Conservation (phyloP, 192 early-diverging fungal species). For the Helicostylum pulchrum region DNA sequence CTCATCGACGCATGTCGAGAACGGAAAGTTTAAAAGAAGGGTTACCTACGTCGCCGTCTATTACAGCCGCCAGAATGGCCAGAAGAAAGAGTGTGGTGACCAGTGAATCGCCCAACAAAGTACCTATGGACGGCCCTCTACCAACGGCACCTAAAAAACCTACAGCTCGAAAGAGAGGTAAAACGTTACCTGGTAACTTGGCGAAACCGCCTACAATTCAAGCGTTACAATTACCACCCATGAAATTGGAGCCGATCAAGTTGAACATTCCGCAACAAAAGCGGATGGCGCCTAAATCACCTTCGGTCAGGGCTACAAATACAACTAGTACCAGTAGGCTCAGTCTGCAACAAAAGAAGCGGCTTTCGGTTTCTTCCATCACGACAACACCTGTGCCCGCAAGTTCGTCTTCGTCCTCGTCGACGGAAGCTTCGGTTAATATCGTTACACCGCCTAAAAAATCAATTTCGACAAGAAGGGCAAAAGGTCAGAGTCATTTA, state of each 20-base stretch:
- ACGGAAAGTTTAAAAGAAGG: slow-evolving; percentile 32
- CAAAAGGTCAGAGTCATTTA: slow-evolving; percentile 7
- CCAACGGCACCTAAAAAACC: slow-evolving; percentile 4
- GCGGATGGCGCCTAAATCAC: neutral
- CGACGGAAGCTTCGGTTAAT: neutral
- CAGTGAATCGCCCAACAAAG: neutral
- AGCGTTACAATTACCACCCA: slow-evolving; percentile 26
- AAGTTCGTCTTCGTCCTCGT: slow-evolving; percentile 13
- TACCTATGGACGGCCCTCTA: neutral
- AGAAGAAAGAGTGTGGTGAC: slow-evolving; percentile 12
- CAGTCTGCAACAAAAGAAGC: neutral
- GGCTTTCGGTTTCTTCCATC: neutral
- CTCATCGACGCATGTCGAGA: slow-evolving; percentile 17
- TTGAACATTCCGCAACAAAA: slow-evolving; percentile 18
- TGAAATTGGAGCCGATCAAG: slow-evolving; percentile 35
- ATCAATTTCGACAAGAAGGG: slow-evolving; percentile 2
- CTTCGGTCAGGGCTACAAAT: neutral
- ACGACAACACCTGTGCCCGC: slow-evolving; percentile 4
- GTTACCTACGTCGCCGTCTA: slow-evolving; percentile 21
- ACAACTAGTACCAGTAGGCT: neutral
- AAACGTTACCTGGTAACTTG: slow-evolving; percentile 32
- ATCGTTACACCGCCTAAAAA: neutral
- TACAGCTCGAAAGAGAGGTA: slow-evolving; percentile 27
- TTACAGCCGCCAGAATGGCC: slow-evolving; percentile 12
- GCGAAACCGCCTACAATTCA: slow-evolving; percentile 26